Percentiles rank a stretch among this genome's conserved stretches.
Evolutionary conservation across 73 alveolate species (phyloP).

Genomic region (Paramecium octaurelia): DNA sequence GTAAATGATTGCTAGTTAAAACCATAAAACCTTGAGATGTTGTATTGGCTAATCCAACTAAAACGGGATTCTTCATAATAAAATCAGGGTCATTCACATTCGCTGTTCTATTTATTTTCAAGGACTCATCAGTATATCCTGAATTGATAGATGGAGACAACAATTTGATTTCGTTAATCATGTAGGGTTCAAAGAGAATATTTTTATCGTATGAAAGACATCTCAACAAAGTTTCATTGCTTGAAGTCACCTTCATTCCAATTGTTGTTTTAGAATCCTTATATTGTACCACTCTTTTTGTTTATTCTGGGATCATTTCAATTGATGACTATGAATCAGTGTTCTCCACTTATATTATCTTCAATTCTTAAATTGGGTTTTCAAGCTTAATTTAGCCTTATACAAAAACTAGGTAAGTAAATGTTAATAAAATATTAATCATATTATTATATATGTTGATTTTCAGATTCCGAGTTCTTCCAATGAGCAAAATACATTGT

Average conservation of each 20-base stretch:
- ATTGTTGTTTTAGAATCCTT: constrained; percentile 16
- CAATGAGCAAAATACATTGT: constrained; percentile 63
- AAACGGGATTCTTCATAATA: background rate
- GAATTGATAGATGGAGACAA: background rate
- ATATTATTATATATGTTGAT: background rate
- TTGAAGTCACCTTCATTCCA: background rate
- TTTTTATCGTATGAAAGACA: background rate
- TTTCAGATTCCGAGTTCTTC: constrained; percentile 69
- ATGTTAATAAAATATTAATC: background rate
- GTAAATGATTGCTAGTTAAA: background rate
- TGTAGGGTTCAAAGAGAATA: background rate
- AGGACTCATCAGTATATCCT: background rate
- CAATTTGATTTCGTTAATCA: background rate
- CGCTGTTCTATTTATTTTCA: background rate
- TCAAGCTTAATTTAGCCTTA: background rate
- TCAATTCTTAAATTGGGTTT: background rate
- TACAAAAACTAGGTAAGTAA: background rate
- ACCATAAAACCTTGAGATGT: background rate
- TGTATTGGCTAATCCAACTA: background rate
- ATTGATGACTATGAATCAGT: background rate
- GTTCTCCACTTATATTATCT: background rate
- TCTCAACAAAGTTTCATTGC: background rate
- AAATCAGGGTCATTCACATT: constrained; percentile 7
- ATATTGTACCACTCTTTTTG: constrained; percentile 8
- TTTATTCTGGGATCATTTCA: constrained; percentile 22